Base-by-base conservation (phyloP, 169 alveolate genomes). In the Perkinsus chesapeaki region DNA sequence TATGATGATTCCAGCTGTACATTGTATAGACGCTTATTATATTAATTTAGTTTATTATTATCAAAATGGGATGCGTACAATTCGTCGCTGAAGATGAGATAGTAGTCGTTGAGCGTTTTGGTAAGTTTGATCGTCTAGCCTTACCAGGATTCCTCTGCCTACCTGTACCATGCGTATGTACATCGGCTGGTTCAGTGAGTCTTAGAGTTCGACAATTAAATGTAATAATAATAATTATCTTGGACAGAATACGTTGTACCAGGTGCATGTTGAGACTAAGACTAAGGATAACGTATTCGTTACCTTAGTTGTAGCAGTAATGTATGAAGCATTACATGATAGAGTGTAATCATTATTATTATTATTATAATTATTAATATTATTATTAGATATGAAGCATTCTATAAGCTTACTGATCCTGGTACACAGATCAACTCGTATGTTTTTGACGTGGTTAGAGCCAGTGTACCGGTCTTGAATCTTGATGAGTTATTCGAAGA, bases 211-310 rank as follows among this genome's bases (percentile, higher is more conserved):
- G 43, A 1, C 93, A 92, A 23, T 92, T 39, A 0, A 39, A 39
- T 16, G 73, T 39, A 39, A 73, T 27, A 1, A 92, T 38, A 73
- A 60, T 1, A 1, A 5, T 39, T 60, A 1, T 7, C 3, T 92
- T 92, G 60, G 7, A 60, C 7, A 34, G 12, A 0, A 3, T 20
- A 20, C 31, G 37, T 12, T 34, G 3, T 12, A 20, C 23, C 60
- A 60, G 31, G 94, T 93, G 37, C 72, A 34, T n/a, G 94, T 92
- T 38, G 94, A 93, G 91, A 91, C 95, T 43, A 93, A 93, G 48
- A 93, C 95, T 16, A 93, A 93, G 93, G 95, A 93, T 39, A 93
- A 93, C 91, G 95, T 93, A 27, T 93, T 93, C 91, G 95, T 93
- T 27, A 20, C 60, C 31, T n/a, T 92, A 34, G 91, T 27, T 1